phyloP scores from a whole-genome alignment of 345 rosid species.

The Xanthoceras sorbifolium region DNA sequence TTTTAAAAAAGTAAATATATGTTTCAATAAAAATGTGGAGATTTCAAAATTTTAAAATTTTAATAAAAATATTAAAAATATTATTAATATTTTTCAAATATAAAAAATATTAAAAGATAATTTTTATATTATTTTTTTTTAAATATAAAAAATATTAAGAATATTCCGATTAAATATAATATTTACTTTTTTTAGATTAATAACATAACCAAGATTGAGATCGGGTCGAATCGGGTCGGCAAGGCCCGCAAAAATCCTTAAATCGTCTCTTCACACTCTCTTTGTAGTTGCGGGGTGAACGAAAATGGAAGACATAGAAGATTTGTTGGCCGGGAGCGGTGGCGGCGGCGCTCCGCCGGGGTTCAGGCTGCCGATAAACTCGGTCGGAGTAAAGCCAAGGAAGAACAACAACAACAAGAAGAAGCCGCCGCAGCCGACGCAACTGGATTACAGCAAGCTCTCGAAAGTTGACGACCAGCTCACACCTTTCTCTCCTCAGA shows the following conservation, averaged over 20 bases:
- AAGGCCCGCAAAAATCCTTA: neutral
- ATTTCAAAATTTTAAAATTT: too few relatives aligned
- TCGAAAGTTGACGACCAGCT: slow-evolving; percentile 34
- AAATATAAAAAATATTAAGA: too few relatives aligned
- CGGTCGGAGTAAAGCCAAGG: slow-evolving; percentile 57
- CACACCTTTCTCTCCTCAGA: slow-evolving; percentile 27
- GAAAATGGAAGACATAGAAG: slow-evolving; percentile 88
- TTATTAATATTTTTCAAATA: too few relatives aligned
- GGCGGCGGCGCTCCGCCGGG: slow-evolving; percentile 67
- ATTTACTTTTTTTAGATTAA: too few relatives aligned
- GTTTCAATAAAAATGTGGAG: too few relatives aligned
- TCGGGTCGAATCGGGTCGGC: neutral
- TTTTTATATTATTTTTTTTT: too few relatives aligned
- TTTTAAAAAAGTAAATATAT: too few relatives aligned
- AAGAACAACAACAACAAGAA: slow-evolving; percentile 39
- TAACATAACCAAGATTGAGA: too few relatives aligned
- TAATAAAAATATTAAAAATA: too few relatives aligned
- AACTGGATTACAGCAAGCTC: slow-evolving; percentile 18
- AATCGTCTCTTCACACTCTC: neutral
- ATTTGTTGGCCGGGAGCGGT: slow-evolving; percentile 47
- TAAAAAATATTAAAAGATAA: too few relatives aligned
- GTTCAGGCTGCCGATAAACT: slow-evolving; percentile 63
- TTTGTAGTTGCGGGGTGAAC: neutral
- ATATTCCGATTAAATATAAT: too few relatives aligned
- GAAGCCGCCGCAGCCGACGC: neutral